These are phyloP conservation scores for Thyridium curvatum DNA, from an alignment of 2,329 filamentous ascomycete genomes.

Conservation along the genomic window DNA sequence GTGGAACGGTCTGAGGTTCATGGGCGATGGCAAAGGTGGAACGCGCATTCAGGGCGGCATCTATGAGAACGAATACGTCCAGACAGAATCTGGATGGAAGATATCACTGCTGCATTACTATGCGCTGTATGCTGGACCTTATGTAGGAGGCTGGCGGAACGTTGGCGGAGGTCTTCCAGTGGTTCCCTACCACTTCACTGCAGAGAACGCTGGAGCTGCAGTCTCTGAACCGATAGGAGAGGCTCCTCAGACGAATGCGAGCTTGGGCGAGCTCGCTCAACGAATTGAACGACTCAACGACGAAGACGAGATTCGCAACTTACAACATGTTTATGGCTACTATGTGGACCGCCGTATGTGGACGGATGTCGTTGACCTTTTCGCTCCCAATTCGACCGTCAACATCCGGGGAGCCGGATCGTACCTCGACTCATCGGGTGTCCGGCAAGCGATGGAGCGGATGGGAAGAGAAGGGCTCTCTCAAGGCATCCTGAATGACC, in stretches of 20 bases:
- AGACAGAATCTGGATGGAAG: constrained; percentile 3
- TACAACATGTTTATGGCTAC: constrained; percentile 9
- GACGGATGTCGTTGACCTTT: constrained; percentile 10
- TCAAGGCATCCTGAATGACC: constrained; percentile 11
- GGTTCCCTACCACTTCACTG: constrained; percentile 11
- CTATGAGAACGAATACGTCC: constrained; percentile 10
- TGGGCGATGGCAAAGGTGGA: not conserved
- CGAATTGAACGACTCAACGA: constrained; percentile 10
- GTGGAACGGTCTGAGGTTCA: not conserved
- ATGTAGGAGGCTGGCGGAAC: constrained; percentile 8
- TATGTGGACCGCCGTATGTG: constrained; percentile 12
- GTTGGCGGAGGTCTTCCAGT: constrained; percentile 7
- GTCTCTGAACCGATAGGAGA: not conserved
- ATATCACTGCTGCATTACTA: constrained; percentile 10
- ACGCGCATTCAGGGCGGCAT: constrained; percentile 7
- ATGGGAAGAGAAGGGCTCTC: constrained; percentile 10
- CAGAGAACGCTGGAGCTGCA: constrained; percentile 2
- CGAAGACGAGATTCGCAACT: constrained; percentile 12
- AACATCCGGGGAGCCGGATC: constrained; percentile 4
- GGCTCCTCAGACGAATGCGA: not conserved
- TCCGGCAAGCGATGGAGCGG: constrained; percentile 4
- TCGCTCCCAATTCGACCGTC: constrained; percentile 7
- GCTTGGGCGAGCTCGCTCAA: constrained; percentile 5
- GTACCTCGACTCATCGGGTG: constrained; percentile 3
- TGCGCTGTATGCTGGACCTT: constrained; percentile 8